Evolutionary conservation across 2,329 filamentous ascomycete species (phyloP), one percentile per base, ranked within the genome.

Genomic region (Nemania sp.): DNA sequence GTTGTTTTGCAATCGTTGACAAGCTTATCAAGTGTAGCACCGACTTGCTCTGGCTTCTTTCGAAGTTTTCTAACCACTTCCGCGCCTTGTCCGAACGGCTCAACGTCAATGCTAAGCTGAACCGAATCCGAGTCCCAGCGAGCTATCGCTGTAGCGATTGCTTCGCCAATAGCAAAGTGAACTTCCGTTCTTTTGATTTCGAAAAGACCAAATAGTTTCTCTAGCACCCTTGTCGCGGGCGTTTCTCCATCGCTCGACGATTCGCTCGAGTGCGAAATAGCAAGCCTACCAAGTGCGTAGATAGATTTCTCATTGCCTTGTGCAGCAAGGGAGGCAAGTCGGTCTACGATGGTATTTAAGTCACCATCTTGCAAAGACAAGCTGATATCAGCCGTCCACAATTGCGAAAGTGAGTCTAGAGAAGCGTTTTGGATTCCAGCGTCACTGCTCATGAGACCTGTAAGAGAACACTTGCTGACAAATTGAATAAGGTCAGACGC

Each of bases 161-260:
- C 93, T 77, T 97, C 94, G 15, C 96, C 96, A 29, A 97, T 89
- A 0, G 93, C 89, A 77, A 99, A 98, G 70, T 98, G 95, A 1
- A 94, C 87, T 78, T 98, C 95, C 0, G 92, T 88, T 73, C 94
- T 91, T 73, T 93, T 93, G 51, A 96, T 88, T 76, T 97, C 94
- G 73, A 97, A 92, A 2, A 98, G 83, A 10, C 86, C 86, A 77
- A 94, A 92, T 0, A 98, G 82, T 29, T 88, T 89, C 11, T 89
- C 85, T 13, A 93, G 80, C 5, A 97, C 87, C 10, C 84, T 81
- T 1, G 80, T 80, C 1, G 92, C 78, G 1, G 80, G 74, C 71
- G 74, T 76, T 1, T 78, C 74, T 1, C 80, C 77, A 1, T 74
- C 74, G 3, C 77, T 71, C 0, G 76, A 72, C 47, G 83, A 79